Evolutionary conservation across 75 land plant genomes (phyloP), one percentile per base, ranked within the genome.

Genomic region (Sequoiadendron giganteum): DNA sequence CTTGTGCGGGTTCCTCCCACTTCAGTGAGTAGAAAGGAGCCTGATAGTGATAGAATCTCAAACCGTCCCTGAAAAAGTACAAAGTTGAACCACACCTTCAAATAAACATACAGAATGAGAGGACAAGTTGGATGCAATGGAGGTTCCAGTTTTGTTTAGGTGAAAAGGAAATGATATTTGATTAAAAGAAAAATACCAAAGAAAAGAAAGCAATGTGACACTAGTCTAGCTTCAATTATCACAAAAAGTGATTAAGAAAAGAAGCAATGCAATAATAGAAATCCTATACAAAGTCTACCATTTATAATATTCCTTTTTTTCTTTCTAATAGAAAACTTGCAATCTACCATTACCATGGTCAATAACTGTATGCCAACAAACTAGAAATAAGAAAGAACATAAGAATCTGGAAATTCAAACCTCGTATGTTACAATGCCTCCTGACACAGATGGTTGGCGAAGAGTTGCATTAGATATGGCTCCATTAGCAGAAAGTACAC

Each of bases 21-120:
- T 84, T 98, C 99, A 42, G 95, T 91, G 5, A 94, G 92, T 14
- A 97, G 88, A 90, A 92, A 98, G 56, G 99, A 98, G 15, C 99
- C 99, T 75, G 99, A 95, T 36, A 98, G 90, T 14, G 99, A 98
- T 21, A 98, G 90, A 61, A 98, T 98, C 83, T 98, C 99, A 90
- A 93, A 98, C 47, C 99, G 90, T 10, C 99, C 99, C 99, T 98
- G 92, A 85, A 93, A 21, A 47, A 47, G 6, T 25, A 82, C 34
- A 82, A 49, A 82, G 49, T 82, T n/a, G 30, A 82, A 82, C 47
- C 52, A 79, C 45, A 8, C 3, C 16, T 25, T 4, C 40, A 19
- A 79, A 79, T 79, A 79, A 25, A 40, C 47, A 40, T 79, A 4
- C 21, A 79, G 8, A 79, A 42, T 79, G 82, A 42, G 10, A 79